phyloP scores from a whole-genome alignment of 192 early-diverging fungal genomes.

The Backusella tarrabulga region DNA sequence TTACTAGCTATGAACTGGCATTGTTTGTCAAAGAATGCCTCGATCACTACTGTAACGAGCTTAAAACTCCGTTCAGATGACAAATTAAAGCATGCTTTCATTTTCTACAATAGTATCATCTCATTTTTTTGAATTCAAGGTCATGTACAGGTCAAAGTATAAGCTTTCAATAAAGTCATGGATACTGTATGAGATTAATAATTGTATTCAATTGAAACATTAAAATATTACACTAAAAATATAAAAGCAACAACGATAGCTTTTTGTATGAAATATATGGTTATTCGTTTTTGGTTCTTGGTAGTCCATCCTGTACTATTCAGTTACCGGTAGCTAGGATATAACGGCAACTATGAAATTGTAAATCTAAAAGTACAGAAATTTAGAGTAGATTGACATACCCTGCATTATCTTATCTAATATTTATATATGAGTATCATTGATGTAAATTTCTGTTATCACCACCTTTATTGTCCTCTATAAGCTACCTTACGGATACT shows the following conservation, averaged over 20 bases:
- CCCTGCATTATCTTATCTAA: background rate
- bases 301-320: background rate
- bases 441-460: too few species aligned
- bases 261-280: background rate
- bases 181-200: background rate
- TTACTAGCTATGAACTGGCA: background rate
- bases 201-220: background rate
- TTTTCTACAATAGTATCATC: background rate
- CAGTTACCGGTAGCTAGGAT: background rate
- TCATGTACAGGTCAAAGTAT: background rate
- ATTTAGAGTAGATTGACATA: background rate
- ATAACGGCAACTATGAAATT: background rate
- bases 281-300: background rate
- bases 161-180: background rate
- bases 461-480: too few species aligned
- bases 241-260: background rate
- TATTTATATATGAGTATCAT: too few species aligned
- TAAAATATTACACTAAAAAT: background rate
- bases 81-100: background rate
- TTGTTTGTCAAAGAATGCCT: conserved; percentile 1
- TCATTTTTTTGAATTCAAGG: background rate
- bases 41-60: conserved; percentile 1
- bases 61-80: background rate
- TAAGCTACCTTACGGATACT: background rate
- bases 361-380: background rate